Percentiles rank a stretch among this genome's conserved stretches.
These are phyloP conservation scores for Kodamaea jinghongensis DNA, from an alignment of 805 yeast genomes.

Conservation along the genomic window DNA sequence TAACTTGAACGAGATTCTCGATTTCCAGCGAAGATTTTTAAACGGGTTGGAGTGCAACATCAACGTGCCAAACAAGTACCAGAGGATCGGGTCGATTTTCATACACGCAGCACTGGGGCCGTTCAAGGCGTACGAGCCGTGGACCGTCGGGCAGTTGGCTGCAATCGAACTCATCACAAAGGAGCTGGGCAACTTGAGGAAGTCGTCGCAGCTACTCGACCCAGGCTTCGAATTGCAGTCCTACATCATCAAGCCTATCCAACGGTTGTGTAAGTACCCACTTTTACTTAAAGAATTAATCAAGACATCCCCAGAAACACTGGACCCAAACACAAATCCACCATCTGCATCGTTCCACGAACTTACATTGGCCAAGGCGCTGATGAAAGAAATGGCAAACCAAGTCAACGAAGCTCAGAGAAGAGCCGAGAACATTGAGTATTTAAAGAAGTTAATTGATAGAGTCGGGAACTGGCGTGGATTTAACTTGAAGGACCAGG, in stretches of 20 bases:
- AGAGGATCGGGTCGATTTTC: conserved; percentile 86
- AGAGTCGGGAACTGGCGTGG: conserved; percentile 93
- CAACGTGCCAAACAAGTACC: conserved; percentile 66
- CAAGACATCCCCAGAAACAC: conserved; percentile 53
- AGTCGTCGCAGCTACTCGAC: conserved; percentile 60
- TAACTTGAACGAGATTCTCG: conserved; percentile 75
- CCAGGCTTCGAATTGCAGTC: conserved; percentile 89
- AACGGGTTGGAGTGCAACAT: conserved; percentile 89
- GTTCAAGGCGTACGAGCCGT: conserved; percentile 86
- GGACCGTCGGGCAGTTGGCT: conserved; percentile 87
- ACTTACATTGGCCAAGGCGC: conserved; percentile 62
- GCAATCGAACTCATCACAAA: conserved; percentile 77
- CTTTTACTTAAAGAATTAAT: conserved; percentile 71
- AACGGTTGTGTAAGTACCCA: conserved; percentile 94
- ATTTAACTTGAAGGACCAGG: conserved; percentile 72
- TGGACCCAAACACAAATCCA: conserved; percentile 10
- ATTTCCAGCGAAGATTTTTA: conserved; percentile 86
- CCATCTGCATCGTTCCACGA: conserved; percentile 52
- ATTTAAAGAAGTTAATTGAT: conserved; percentile 62
- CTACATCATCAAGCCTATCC: conserved; percentile 89
- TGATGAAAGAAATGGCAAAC: conserved; percentile 80
- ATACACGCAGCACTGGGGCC: conserved; percentile 76
- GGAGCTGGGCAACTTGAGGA: conserved; percentile 55
- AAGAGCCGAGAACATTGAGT: conserved; percentile 78
- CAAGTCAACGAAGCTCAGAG: conserved; percentile 93